phyloP scores from a whole-genome alignment of 148 eudicot genomes.

The Nepenthes gracilis region DNA sequence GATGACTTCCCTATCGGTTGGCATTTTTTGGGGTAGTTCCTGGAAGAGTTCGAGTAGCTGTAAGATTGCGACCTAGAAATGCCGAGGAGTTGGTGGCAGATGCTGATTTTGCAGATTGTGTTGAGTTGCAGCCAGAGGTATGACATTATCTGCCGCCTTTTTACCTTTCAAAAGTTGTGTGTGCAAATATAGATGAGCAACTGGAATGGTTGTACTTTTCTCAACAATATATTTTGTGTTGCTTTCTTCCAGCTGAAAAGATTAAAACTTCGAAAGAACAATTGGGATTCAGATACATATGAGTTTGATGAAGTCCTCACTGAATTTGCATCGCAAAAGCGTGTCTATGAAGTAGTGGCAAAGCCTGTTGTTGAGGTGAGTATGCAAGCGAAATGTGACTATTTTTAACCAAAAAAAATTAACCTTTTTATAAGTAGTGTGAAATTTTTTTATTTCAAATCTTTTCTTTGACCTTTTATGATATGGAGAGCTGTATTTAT shows the following conservation, averaged over 20 bases:
- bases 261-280: slow-evolving; percentile 76
- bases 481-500: too few species aligned
- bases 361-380: slow-evolving; percentile 91
- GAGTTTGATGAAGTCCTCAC: slow-evolving; percentile 94
- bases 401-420: neutral
- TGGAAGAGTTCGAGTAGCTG: slow-evolving; percentile 93
- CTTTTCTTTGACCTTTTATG: neutral
- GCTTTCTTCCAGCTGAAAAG: slow-evolving; percentile 53
- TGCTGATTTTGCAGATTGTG: slow-evolving; percentile 99
- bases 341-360: slow-evolving; percentile 93
- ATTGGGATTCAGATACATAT: slow-evolving; percentile 90
- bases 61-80: slow-evolving; percentile 75
- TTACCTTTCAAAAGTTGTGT: neutral
- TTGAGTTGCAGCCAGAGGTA: slow-evolving; percentile 90
- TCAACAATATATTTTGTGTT: slow-evolving; percentile 5
- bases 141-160: neutral
- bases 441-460: slow-evolving; percentile 1
- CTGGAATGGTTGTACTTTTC: neutral
- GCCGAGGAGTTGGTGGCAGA: slow-evolving; percentile 74
- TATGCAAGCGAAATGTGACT: neutral
- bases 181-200: neutral
- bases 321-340: slow-evolving; percentile 91
- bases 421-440: neutral
- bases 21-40: slow-evolving; percentile 31
- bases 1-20: neutral